Evolutionary conservation across 164 flowering plant genomes (phyloP).

Genomic region (Amborella trichopoda): DNA sequence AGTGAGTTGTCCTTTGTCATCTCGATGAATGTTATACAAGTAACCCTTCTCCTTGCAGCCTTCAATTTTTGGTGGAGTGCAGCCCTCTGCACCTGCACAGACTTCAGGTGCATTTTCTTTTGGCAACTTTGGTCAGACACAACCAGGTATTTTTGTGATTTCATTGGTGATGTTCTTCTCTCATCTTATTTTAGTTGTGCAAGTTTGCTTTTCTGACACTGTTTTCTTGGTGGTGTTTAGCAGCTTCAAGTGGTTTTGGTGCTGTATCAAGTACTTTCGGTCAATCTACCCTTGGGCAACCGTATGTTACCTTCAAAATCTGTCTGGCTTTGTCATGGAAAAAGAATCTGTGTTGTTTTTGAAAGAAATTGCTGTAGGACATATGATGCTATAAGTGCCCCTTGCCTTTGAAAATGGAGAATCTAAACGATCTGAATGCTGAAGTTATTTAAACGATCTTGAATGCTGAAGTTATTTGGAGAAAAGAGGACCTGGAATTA

Average conservation of each 20-base stretch:
- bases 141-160: conserved; percentile 30
- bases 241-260: conserved; percentile 38
- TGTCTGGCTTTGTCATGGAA: too few relatives aligned
- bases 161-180: background rate
- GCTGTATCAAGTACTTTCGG: conserved; percentile 31
- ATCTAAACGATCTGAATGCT: too few relatives aligned
- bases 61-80: conserved; percentile 43
- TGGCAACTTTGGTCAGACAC: conserved; percentile 51
- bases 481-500: too few relatives aligned
- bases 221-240: conserved; percentile 1
- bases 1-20: too few relatives aligned
- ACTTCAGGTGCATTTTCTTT: conserved; percentile 33
- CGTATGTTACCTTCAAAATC: too few relatives aligned
- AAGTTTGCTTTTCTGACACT: background rate
- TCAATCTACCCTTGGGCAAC: conserved; percentile 45
- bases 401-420: too few relatives aligned
- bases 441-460: too few relatives aligned
- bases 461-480: too few relatives aligned
- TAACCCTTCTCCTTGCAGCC: conserved; percentile 19
- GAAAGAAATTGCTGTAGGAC: too few relatives aligned
- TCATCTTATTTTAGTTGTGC: background rate
- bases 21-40: too few relatives aligned
- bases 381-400: too few relatives aligned
- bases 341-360: too few relatives aligned
- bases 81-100: conserved; percentile 43